phyloP scores from a whole-genome alignment of 2,329 filamentous ascomycete genomes.

The Whalleya microplaca region DNA sequence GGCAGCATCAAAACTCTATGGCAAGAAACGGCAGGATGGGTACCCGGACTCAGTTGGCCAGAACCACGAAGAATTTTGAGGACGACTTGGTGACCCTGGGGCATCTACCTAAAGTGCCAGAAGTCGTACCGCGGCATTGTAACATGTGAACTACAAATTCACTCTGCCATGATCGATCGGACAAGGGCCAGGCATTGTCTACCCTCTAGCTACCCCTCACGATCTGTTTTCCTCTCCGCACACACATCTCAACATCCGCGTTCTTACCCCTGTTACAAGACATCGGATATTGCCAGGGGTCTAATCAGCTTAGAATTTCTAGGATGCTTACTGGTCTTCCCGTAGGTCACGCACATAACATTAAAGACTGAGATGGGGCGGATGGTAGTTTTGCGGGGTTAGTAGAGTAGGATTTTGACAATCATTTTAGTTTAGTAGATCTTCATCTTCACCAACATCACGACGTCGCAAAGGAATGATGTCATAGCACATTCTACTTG shows the following conservation, averaged over 20 bases:
- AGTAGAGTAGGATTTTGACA: conserved; percentile 8
- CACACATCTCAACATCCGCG: conserved; percentile 6
- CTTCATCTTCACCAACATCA: conserved; percentile 20
- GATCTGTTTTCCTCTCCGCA: conserved; percentile 20
- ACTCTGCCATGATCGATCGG: conserved; percentile 14
- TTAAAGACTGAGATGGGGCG: conserved; percentile 5
- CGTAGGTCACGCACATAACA: conserved; percentile 28
- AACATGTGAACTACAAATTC: conserved; percentile 15
- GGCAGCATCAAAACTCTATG: conserved; percentile 16
- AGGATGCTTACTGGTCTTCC: conserved; percentile 28
- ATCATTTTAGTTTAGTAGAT: conserved; percentile 16
- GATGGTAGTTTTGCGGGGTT: too few relatives aligned
- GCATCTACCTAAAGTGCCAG: conserved; percentile 9
- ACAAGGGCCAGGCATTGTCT: conserved; percentile 3
- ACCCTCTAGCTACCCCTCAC: conserved; percentile 24
- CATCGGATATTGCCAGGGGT: conserved; percentile 26
- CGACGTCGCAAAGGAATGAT: conserved; percentile 11
- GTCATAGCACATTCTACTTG: conserved; percentile 17
- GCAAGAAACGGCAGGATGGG: conserved; percentile 17
- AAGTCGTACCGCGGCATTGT: conserved; percentile 15
- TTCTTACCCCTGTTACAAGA: conserved; percentile 13
- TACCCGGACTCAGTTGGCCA: conserved; percentile 12
- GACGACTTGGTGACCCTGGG: conserved; percentile 11
- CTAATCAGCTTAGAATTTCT: conserved; percentile 20
- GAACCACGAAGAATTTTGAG: conserved; percentile 15